Evolutionary conservation across 75 land plant genomes (phyloP), one percentile per base, ranked within the genome.

Genomic region (Pseudotsuga menziesii): DNA sequence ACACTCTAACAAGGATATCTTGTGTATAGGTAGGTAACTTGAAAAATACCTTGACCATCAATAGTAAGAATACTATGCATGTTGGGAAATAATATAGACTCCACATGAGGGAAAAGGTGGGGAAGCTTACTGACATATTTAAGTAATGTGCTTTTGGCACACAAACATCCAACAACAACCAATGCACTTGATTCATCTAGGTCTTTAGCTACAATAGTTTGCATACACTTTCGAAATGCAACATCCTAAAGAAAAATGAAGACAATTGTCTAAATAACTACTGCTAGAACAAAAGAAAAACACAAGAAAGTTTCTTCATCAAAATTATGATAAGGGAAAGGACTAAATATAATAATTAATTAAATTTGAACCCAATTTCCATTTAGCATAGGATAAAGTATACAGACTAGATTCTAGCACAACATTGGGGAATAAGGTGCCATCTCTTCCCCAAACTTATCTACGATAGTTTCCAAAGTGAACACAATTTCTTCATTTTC

Each of bases 381-480:
- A 9, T 62, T 62, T 22, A 27, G 29, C 29, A 62, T 62, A 62
- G 32, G 29, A 62, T 11, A 62, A 23, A 41, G 16, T 5, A 26
- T 35, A 58, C 77, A 39, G 77, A 94, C 99, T 95, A 97, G 81
- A 85, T 92, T 94, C 70, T 94, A 98, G 81, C 99, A 97, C 26
- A 97, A 86, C 41, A 98, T 98, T 63, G 94, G 82, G 32, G 99
- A 98, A 85, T 94, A 97, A 48, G 99, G 99, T 74, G 95, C 99
- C 99, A 97, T 97, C 62, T 97, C 99, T 82, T 97, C 99, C 58
- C 98, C 99, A 86, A 97, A 97, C 80, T 97, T 97, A 79, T 97
- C 97, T 25, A 97, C 99, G 77, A 97, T 88, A 12, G 99, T 97
- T 84, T 97, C 99, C 78, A 97, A 83, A 59, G 99, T 97, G 75